phyloP scores from a whole-genome alignment of 2,329 filamentous ascomycete genomes.

The Ilyonectria sp. region DNA sequence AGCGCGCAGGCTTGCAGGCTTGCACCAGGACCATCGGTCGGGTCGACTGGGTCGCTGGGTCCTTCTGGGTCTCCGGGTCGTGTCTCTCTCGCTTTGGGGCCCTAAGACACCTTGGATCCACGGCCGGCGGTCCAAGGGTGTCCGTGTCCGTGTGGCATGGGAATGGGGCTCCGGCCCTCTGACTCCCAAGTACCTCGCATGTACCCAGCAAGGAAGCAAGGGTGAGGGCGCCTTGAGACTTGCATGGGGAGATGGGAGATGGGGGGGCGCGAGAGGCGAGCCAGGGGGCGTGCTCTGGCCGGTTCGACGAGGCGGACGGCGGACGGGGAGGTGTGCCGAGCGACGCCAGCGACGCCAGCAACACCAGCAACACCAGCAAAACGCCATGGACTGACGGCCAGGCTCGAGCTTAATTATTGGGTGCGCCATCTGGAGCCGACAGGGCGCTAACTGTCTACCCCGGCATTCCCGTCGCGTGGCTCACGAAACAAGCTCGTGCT shows the following conservation, averaged over 20 bases:
- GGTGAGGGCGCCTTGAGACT: conserved; percentile 24
- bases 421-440: conserved; percentile 38
- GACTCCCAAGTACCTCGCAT: conserved; percentile 41
- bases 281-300: conserved; percentile 17
- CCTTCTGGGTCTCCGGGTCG: not conserved
- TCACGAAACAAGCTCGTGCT: conserved; percentile 29
- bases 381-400: conserved; percentile 47
- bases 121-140: conserved; percentile 24
- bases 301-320: conserved; percentile 30
- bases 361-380: conserved; percentile 14
- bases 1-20: not conserved
- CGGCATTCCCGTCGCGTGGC: conserved; percentile 49
- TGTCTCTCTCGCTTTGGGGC: conserved; percentile 37
- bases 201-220: conserved; percentile 41
- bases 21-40: conserved; percentile 34
- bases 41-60: conserved; percentile 16
- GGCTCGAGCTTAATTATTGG: conserved; percentile 52
- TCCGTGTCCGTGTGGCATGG: not conserved
- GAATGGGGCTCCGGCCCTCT: conserved; percentile 26
- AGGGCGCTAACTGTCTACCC: conserved; percentile 39
- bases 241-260: conserved; percentile 29
- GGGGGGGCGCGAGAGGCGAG: conserved; percentile 21
- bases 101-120: conserved; percentile 23
- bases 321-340: conserved; percentile 47
- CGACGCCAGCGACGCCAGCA: not conserved